Conservation (phyloP, 257 asterid genomes). For the Capsicum baccatum region DNA sequence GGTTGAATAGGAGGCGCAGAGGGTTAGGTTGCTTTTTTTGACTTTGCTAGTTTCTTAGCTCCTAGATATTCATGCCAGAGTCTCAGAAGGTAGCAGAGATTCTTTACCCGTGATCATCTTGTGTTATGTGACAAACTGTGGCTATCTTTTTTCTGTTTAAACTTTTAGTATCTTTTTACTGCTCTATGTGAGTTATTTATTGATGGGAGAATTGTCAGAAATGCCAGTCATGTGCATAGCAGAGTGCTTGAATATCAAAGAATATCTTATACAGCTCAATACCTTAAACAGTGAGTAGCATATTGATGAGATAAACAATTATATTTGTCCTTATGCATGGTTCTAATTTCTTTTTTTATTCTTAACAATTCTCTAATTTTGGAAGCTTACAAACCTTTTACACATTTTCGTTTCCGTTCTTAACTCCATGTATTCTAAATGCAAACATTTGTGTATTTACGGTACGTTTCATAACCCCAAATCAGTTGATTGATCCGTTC, state of each 20-base stretch:
- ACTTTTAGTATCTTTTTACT: constrained; percentile 12
- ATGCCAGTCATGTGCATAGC: constrained; percentile 13
- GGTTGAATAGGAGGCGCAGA: constrained; percentile 18
- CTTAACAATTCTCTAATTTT: not conserved
- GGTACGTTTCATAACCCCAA: not conserved
- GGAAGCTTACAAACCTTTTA: not conserved
- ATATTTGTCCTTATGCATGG: constrained; percentile 14
- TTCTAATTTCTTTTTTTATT: not conserved
- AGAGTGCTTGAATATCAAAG: not conserved
- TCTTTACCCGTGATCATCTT: constrained; percentile 33
- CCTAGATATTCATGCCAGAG: constrained; percentile 28
- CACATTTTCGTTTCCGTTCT: no score
- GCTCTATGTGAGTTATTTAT: constrained; percentile 1
- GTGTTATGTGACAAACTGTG: constrained; percentile 23
- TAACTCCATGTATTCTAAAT: not conserved
- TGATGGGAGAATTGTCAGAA: constrained; percentile 28
- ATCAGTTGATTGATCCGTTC: not conserved
- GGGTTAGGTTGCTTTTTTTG: constrained; percentile 11
- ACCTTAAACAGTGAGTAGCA: not conserved
- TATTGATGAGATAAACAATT: not conserved
- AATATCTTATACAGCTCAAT: not conserved
- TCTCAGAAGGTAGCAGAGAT: constrained; percentile 33
- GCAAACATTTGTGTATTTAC: not conserved
- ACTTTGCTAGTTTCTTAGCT: constrained; percentile 26
- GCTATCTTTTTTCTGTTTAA: constrained; percentile 2